Conservation (phyloP, 2,329 filamentous ascomycete genomes). For the Cytospora mali region DNA sequence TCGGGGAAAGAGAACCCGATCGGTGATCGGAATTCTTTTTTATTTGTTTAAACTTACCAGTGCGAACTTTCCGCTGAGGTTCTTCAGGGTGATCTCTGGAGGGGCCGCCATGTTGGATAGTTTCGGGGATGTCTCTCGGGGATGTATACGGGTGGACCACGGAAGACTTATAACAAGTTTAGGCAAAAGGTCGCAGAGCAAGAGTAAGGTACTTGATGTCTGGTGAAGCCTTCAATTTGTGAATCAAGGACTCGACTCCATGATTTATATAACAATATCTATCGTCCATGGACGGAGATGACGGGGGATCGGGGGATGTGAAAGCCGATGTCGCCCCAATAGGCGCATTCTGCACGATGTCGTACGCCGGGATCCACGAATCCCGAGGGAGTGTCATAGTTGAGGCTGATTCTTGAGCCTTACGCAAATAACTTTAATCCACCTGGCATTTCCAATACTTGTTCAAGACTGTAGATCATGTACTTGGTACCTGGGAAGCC, state of each 20-base stretch:
- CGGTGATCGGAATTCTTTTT: background rate
- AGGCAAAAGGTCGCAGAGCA: background rate
- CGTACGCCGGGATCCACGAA: conserved; percentile 11
- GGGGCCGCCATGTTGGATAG: conserved; percentile 19
- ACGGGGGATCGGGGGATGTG: conserved; percentile 21
- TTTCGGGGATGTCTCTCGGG: conserved; percentile 8
- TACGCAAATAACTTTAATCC: background rate
- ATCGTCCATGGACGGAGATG: background rate
- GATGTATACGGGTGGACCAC: background rate
- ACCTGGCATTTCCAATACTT: background rate
- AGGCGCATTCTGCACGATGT: background rate
- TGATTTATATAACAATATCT: conserved; percentile 7
- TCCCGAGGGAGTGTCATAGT: conserved; percentile 12
- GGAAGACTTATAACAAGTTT: background rate
- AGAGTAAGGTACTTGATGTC: background rate
- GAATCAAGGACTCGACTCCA: background rate
- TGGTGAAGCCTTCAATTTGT: background rate
- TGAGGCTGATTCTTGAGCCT: background rate
- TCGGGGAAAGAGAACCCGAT: too few species aligned
- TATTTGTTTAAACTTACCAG: conserved; percentile 18
- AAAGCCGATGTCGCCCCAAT: conserved; percentile 10
- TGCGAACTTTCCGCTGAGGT: conserved; percentile 19
- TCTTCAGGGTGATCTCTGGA: conserved; percentile 18
- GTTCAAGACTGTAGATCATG: background rate
- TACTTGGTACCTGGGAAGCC: background rate